phyloP scores from a whole-genome alignment of 371 early-diverging fungal species.

The Lichtheimia ramosa region DNA sequence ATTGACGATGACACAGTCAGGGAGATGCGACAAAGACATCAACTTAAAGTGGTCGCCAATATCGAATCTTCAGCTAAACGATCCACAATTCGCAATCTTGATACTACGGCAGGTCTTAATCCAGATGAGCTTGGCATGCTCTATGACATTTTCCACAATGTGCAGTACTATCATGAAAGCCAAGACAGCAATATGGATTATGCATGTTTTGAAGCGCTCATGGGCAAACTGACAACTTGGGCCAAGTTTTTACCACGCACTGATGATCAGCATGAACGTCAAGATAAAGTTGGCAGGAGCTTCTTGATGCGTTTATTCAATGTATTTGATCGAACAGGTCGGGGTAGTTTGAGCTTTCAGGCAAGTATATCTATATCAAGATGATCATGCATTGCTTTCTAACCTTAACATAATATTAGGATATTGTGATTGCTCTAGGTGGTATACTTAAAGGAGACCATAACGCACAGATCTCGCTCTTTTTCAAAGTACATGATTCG shows the following conservation, averaged over 20 bases:
- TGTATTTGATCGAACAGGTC: slow-evolving; percentile 48
- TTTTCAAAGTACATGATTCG: slow-evolving; percentile 83
- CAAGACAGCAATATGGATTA: slow-evolving; percentile 33
- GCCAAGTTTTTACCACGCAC: slow-evolving; percentile 20
- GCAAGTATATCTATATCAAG: slow-evolving; percentile 8
- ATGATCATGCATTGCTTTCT: not conserved
- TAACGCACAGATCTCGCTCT: slow-evolving; percentile 76
- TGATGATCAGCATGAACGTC: slow-evolving; percentile 26
- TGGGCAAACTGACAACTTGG: slow-evolving; percentile 37
- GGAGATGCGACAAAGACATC: slow-evolving; percentile 82
- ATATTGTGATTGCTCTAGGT: slow-evolving; percentile 79
- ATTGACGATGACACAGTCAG: slow-evolving; percentile 78
- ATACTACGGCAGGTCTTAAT: slow-evolving; percentile 71
- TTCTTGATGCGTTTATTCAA: slow-evolving; percentile 58
- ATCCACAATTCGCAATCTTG: slow-evolving; percentile 78
- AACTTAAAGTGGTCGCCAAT: slow-evolving; percentile 91
- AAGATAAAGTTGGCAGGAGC: slow-evolving; percentile 38
- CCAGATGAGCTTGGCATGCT: slow-evolving; percentile 84
- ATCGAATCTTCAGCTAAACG: slow-evolving; percentile 93
- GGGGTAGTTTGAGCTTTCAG: slow-evolving; percentile 65
- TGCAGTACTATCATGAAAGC: slow-evolving; percentile 69
- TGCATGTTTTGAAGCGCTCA: slow-evolving; percentile 33
- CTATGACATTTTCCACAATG: slow-evolving; percentile 87
- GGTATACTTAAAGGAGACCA: slow-evolving; percentile 79
- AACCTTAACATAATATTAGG: slow-evolving; percentile 40